These are phyloP conservation scores for Macadamia tetraphylla DNA, from an alignment of 164 flowering plant species.

Conservation along the genomic window DNA sequence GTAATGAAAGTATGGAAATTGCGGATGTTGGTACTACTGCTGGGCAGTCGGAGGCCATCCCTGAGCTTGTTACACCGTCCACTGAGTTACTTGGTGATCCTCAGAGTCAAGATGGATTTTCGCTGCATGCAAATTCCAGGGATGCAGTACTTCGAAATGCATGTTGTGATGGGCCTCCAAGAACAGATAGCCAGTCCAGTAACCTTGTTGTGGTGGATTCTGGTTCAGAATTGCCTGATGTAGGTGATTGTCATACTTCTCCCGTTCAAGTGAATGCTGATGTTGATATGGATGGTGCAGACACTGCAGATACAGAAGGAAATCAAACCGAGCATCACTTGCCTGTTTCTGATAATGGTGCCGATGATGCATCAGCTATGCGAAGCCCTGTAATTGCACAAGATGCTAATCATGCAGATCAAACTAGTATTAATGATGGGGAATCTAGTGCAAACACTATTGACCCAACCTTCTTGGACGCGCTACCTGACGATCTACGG, in stretches of 20 bases:
- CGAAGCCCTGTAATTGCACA: conserved; percentile 27
- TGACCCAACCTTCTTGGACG: conserved; percentile 94
- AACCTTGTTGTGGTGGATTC: conserved; percentile 24
- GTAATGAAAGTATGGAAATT: conserved; percentile 49
- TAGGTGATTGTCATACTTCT: conserved; percentile 29
- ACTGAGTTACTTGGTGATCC: conserved; percentile 17
- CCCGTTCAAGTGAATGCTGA: conserved; percentile 36
- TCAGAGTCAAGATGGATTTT: conserved; percentile 19
- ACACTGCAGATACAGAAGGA: conserved; percentile 31
- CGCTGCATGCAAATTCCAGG: conserved; percentile 14
- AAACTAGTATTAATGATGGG: conserved; percentile 34
- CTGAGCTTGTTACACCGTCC: conserved; percentile 26
- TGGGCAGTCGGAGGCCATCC: conserved; percentile 27
- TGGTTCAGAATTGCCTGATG: conserved; percentile 35
- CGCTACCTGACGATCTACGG: conserved; percentile 89
- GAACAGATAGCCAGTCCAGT: conserved; percentile 34
- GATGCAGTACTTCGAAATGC: conserved; percentile 25
- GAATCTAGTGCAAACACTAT: conserved; percentile 56
- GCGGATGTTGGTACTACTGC: conserved; percentile 32
- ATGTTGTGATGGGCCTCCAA: conserved; percentile 25
- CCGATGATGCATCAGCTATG: conserved; percentile 32
- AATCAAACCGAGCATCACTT: conserved; percentile 31
- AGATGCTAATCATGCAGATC: conserved; percentile 47
- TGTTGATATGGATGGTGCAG: conserved; percentile 57
- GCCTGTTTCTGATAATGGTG: conserved; percentile 28